phyloP scores from a whole-genome alignment of 805 yeast genomes.

The Metschnikowia orientalis region DNA sequence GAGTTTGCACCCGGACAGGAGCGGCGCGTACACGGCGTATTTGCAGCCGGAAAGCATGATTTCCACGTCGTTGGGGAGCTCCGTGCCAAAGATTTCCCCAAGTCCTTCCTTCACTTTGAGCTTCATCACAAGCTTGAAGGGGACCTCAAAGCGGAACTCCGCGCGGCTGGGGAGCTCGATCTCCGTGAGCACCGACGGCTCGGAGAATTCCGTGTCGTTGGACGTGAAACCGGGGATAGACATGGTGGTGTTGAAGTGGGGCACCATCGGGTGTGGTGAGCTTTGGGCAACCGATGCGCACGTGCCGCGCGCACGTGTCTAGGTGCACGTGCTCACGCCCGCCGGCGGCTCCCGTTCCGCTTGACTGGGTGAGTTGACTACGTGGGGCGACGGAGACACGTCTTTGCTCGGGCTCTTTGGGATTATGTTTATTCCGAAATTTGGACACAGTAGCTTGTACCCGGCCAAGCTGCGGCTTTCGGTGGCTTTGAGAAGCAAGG shows the following conservation, averaged over 20 bases:
- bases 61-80: constrained; percentile 67
- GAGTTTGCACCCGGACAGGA: constrained; percentile 60
- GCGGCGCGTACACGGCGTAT: constrained; percentile 36
- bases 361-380: no score
- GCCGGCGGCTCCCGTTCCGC: no score
- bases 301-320: not conserved
- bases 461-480: no score
- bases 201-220: constrained; percentile 1
- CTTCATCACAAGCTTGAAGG: constrained; percentile 45
- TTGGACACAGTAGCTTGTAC: no score
- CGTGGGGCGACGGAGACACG: no score
- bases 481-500: no score
- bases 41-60: constrained; percentile 36
- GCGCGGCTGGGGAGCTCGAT: constrained; percentile 34
- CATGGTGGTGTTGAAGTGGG: constrained; percentile 7
- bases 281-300: not conserved
- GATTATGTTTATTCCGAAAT: no score
- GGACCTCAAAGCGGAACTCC: constrained; percentile 79
- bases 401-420: no score
- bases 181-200: constrained; percentile 12
- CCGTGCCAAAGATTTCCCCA: constrained; percentile 92
- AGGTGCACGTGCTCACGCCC: not conserved
- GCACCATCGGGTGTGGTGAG: no score
- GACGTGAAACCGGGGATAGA: constrained; percentile 17
- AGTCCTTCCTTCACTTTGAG: constrained; percentile 58